Evolutionary conservation across 2,329 filamentous ascomycete genomes (phyloP), one percentile per base, ranked within the genome.

Genomic region (Parascedosporium putredinis): DNA sequence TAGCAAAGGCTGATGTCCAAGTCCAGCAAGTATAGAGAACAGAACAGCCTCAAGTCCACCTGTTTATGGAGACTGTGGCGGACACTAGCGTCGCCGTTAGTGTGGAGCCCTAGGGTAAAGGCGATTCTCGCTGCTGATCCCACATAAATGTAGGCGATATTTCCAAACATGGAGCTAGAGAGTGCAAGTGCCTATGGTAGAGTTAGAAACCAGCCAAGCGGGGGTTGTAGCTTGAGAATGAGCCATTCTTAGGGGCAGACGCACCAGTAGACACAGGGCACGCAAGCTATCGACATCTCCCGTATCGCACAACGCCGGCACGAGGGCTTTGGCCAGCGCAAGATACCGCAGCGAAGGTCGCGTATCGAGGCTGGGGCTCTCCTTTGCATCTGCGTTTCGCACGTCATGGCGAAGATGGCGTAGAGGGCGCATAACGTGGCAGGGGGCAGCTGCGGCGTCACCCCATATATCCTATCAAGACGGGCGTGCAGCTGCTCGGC

Each of bases 141-240:
- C 18, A 60, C 52, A 29, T 60, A 60, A 14, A 60, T 52, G 42
- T 59, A 59, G 6, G 59, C 57, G 16, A 56, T 59, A 49, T 58
- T 58, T 40, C 50, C 56, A 43, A 50, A 55, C 53, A 59, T 56
- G 47, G 54, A 55, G 46, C 57, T 59, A 50, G 59, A 54, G 34
- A 57, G 45, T 4, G 57, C 54, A 5, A 60, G 54, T 5, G 46
- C 52, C 54, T 56, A 43, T 29, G 4, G 36, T 2, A 42, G 36
- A 31, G 38, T 34, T 38, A 34, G n/a, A n/a, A n/a, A n/a, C n/a
- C n/a, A n/a, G n/a, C n/a, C n/a, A n/a, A n/a, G n/a, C n/a, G n/a
- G n/a, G n/a, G n/a, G n/a, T n/a, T n/a, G n/a, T n/a, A n/a, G n/a
- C n/a, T n/a, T n/a, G n/a, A n/a, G n/a, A n/a, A n/a, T n/a, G n/a